These are phyloP conservation scores for Termitomyces sp. DNA, from an alignment of 768 basidiomycete species.

Conservation along the genomic window DNA sequence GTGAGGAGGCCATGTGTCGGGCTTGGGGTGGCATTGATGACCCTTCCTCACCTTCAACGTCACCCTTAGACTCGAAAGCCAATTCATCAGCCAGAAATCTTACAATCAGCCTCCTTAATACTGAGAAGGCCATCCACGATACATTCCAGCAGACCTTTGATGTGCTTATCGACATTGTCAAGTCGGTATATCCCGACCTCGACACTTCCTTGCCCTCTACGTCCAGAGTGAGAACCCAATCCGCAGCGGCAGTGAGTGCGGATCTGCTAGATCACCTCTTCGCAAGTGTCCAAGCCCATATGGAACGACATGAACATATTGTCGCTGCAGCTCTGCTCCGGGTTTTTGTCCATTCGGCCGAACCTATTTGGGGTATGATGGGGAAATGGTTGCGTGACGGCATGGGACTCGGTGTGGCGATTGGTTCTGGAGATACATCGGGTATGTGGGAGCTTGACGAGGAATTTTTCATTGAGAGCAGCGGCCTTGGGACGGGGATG, in stretches of 20 bases:
- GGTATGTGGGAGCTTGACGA: conserved; percentile 48
- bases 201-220: conserved; percentile 19
- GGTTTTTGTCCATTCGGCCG: conserved; percentile 59
- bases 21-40: conserved; percentile 41
- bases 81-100: conserved; percentile 31
- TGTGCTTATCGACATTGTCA: conserved; percentile 50
- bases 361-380: conserved; percentile 74
- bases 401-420: conserved; percentile 48
- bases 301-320: conserved; percentile 53
- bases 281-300: conserved; percentile 50
- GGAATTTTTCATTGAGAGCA: conserved; percentile 81
- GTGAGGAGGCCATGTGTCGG: conserved; percentile 65
- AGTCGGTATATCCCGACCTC: conserved; percentile 22
- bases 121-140: conserved; percentile 57
- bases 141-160: conserved; percentile 56
- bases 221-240: conserved; percentile 14
- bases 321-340: conserved; percentile 56
- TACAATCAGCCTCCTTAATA: conserved; percentile 63
- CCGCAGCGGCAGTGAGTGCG: conserved; percentile 53
- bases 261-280: conserved; percentile 63
- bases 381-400: conserved; percentile 72
- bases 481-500: conserved; percentile 50
- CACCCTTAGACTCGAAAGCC: background rate
- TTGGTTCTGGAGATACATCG: conserved; percentile 23
- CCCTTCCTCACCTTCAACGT: background rate